Base-by-base conservation (phyloP, 805 yeast genomes). In the Candida sphagnicola region DNA sequence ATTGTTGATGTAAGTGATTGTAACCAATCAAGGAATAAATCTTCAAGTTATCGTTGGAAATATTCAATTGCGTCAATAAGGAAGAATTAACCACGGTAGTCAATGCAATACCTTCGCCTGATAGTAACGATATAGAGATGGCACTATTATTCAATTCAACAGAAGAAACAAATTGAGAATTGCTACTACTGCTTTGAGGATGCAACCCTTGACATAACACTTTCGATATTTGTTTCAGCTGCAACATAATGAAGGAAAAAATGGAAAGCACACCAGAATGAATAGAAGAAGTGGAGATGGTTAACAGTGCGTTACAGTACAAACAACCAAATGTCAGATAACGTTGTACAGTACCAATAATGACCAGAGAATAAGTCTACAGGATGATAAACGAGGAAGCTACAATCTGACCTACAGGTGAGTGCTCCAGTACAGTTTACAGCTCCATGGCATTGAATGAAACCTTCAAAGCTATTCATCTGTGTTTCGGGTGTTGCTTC, bases 91-190 rank as follows among this genome's bases (percentile, higher is more conserved):
- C 48, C 13, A 69, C 72, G 0, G 72, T 65, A 17, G 69, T 57
- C 26, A 68, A 51, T 8, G 74, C 71, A 13, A 65, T 52, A 1
- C 74, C 74, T 24, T 56, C 55, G 15, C 47, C 30, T 2, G 72
- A 60, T 13, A 69, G 54, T 17, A 69, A 54, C 8, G 66, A 62
- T 6, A 65, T 50, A 12, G 64, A 53, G 5, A 61, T 33, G 6
- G 68, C 62, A 10, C 58, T 40, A 28, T 42, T 39, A 16, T 37
- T 39, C 4, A 46, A 40, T 15, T 48, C 35, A 13, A 34, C 19
- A 15, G 44, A 18, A 16, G 23, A 40, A 29, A 28, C 25, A 37
- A 38, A 15, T 11, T 28, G 28, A 18, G 31, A 12, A 10, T 21
- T 29, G 38, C 12, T 14, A n/a, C 31, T 24, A 24, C 38, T 12